Conservation (phyloP, 1,139 yeast species). For the Arxiozyma slooffiae region DNA sequence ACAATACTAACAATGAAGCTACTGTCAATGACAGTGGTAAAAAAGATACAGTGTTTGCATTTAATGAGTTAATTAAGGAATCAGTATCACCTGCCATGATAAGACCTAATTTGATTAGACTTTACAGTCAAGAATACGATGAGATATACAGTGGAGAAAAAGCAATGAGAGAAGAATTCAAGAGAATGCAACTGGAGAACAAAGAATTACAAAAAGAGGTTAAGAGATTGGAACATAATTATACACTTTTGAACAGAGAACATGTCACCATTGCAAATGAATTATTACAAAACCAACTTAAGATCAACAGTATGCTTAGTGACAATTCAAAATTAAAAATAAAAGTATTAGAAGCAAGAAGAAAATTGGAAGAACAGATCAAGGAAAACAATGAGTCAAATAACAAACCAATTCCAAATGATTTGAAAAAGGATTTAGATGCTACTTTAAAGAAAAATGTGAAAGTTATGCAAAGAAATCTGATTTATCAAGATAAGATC, state of each 20-base stretch:
- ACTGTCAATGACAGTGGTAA: not conserved
- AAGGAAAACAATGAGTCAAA: constrained; percentile 24
- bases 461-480: constrained; percentile 48
- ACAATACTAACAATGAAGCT: not conserved
- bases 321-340: constrained; percentile 50
- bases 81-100: constrained; percentile 25
- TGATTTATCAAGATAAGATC: constrained; percentile 42
- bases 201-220: constrained; percentile 67
- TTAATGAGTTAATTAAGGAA: constrained; percentile 33
- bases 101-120: constrained; percentile 58
- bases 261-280: constrained; percentile 73
- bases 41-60: not conserved
- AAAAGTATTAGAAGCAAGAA: constrained; percentile 44
- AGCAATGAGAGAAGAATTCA: constrained; percentile 64
- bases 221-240: constrained; percentile 61
- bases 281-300: constrained; percentile 52
- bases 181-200: constrained; percentile 52
- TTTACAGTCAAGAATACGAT: constrained; percentile 63
- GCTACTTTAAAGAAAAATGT: constrained; percentile 50
- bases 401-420: constrained; percentile 29
- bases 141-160: constrained; percentile 63
- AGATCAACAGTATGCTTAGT: constrained; percentile 55
- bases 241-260: constrained; percentile 63
- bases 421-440: constrained; percentile 36
- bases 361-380: constrained; percentile 27